phyloP scores from a whole-genome alignment of 2,329 filamentous ascomycete genomes.

The Drechslerella coelobrocha region DNA sequence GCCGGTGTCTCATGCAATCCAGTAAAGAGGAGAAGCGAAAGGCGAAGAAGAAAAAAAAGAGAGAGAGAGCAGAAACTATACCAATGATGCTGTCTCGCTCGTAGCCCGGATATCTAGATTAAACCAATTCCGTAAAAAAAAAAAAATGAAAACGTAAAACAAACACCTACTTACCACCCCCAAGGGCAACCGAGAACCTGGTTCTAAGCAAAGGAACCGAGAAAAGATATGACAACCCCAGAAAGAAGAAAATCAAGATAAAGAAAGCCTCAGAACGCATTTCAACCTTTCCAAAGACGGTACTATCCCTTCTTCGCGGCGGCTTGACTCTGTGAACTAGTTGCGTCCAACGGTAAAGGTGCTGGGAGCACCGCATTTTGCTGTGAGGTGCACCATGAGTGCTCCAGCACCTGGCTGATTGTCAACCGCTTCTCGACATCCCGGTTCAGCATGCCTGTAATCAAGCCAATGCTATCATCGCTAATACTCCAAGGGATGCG shows the following conservation, averaged over 20 bases:
- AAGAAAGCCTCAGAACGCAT: not conserved
- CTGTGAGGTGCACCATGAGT: slow-evolving; percentile 73
- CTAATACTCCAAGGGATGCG: slow-evolving; percentile 87
- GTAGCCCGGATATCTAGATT: not conserved
- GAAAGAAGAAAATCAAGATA: not conserved
- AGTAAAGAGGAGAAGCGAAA: not conserved
- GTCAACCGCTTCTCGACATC: slow-evolving; percentile 81
- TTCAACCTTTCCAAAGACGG: slow-evolving; percentile 47
- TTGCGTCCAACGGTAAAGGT: slow-evolving; percentile 26
- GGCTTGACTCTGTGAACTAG: slow-evolving; percentile 30
- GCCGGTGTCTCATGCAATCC: slow-evolving; percentile 1
- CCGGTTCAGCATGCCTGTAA: slow-evolving; percentile 89
- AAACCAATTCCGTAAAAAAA: slow-evolving; percentile 17
- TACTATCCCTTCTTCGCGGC: slow-evolving; percentile 51
- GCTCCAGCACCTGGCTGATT: slow-evolving; percentile 86
- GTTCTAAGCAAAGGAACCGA: no score
- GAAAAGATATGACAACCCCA: not conserved
- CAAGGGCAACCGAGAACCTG: no score
- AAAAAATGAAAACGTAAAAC: slow-evolving; percentile 17
- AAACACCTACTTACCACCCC: not conserved
- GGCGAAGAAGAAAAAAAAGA: slow-evolving; percentile 16
- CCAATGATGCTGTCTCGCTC: no score
- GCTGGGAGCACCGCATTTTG: slow-evolving; percentile 43
- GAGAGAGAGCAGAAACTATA: slow-evolving; percentile 33
- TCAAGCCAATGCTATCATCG: slow-evolving; percentile 89